phyloP scores from a whole-genome alignment of 495 filamentous ascomycete genomes.

The Hyaloscypha finlandica region DNA sequence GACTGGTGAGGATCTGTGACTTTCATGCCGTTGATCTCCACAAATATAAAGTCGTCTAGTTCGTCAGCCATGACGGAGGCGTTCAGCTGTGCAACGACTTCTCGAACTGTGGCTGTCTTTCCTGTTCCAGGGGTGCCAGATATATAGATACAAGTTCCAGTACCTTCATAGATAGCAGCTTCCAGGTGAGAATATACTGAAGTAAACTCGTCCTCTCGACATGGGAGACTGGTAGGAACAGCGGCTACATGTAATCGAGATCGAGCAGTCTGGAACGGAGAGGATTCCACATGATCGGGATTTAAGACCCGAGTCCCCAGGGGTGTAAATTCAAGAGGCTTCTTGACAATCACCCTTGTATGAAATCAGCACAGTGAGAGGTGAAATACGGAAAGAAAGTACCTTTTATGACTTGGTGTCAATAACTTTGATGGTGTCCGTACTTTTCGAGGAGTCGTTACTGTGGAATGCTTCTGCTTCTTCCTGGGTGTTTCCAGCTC shows the following conservation, averaged over 20 bases:
- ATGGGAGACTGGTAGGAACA: conserved; percentile 85
- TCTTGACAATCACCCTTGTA: conserved; percentile 75
- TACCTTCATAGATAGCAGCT: conserved; percentile 89
- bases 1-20: conserved; percentile 97
- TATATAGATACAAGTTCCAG: conserved; percentile 96
- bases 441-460: conserved; percentile 61
- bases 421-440: conserved; percentile 57
- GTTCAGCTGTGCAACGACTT: conserved; percentile 89
- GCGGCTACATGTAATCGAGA: conserved; percentile 89
- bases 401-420: conserved; percentile 74
- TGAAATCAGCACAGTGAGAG: conserved; percentile 13
- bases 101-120: conserved; percentile 96
- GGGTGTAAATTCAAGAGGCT: conserved; percentile 92
- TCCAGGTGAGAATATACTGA: conserved; percentile 93
- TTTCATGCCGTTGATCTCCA: conserved; percentile 99
- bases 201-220: conserved; percentile 87
- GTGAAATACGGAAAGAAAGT: conserved; percentile 16
- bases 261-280: conserved; percentile 89
- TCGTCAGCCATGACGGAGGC: conserved; percentile 83
- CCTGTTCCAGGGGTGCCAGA: conserved; percentile 99
- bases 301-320: conserved; percentile 85
- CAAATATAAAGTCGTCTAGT: conserved; percentile 98
- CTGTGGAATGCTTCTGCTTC: conserved; percentile 45
- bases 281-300: conserved; percentile 72
- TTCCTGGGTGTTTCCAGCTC: conserved; percentile 43